Conservation (phyloP, 805 yeast genomes). For the Candida ovalis region DNA sequence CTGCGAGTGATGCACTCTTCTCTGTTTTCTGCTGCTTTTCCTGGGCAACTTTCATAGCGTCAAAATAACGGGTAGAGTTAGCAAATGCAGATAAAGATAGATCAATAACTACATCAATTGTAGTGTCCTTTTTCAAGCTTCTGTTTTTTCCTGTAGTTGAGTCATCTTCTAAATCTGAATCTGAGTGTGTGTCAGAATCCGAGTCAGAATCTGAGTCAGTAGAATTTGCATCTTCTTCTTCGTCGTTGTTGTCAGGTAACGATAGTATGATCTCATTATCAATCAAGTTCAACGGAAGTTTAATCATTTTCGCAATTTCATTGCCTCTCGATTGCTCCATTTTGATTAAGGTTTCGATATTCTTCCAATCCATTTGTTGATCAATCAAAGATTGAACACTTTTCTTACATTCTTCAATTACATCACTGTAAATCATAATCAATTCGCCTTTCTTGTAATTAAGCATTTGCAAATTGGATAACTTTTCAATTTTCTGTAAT, state of each 20-base stretch:
- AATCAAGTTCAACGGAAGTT: constrained; percentile 63
- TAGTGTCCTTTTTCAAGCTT: constrained; percentile 16
- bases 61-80: constrained; percentile 80
- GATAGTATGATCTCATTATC: constrained; percentile 61
- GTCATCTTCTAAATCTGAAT: constrained; percentile 30
- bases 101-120: constrained; percentile 59
- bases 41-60: constrained; percentile 67
- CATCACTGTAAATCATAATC: constrained; percentile 62
- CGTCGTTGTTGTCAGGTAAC: constrained; percentile 46
- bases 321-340: constrained; percentile 68
- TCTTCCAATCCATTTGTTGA: constrained; percentile 92
- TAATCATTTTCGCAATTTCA: constrained; percentile 56
- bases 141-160: constrained; percentile 19
- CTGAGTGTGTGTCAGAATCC: constrained; percentile 35
- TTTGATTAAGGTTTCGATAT: constrained; percentile 70
- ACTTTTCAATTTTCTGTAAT: constrained; percentile 59
- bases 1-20: constrained; percentile 69
- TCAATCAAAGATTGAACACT: constrained; percentile 65
- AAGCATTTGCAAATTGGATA: constrained; percentile 56
- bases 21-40: constrained; percentile 80
- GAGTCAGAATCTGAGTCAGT: constrained; percentile 28
- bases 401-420: constrained; percentile 66
- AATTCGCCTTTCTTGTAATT: constrained; percentile 70
- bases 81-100: constrained; percentile 77
- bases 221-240: constrained; percentile 29